A percentile compares a stretch with the other conserved stretches of the same genome.
Evolutionary conservation across 306 rosid species (phyloP).

Genomic region (Carpinus fangiana): DNA sequence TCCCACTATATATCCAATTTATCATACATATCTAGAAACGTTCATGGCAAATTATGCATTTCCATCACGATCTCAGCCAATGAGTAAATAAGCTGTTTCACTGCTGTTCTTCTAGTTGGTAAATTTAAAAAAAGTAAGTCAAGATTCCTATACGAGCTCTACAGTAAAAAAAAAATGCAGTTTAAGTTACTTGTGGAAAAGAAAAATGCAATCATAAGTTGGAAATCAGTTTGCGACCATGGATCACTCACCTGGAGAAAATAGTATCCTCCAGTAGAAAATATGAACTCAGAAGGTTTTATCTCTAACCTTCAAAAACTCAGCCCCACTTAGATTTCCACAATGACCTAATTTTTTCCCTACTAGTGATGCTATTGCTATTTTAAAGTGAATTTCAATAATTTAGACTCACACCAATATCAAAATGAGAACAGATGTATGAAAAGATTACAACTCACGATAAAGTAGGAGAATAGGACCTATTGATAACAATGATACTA

Average conservation of each 20-base stretch:
- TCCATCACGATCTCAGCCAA: neutral
- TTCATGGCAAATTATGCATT: neutral
- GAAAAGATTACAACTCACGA: neutral
- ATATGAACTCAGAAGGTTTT: neutral
- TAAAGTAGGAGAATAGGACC: neutral
- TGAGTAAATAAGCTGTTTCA: neutral
- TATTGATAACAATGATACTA: no score
- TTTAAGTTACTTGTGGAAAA: neutral
- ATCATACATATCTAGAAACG: neutral
- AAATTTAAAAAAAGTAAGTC: neutral
- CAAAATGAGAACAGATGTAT: neutral
- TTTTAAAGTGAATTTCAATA: neutral
- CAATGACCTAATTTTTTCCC: neutral
- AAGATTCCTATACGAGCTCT: neutral
- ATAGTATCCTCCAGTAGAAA: neutral
- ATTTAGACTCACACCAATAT: neutral
- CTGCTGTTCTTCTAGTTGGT: neutral
- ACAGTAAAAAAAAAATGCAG: neutral
- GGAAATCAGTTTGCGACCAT: neutral
- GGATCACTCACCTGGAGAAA: neutral
- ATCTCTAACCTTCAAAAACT: neutral
- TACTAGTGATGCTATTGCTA: neutral
- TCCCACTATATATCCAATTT: neutral
- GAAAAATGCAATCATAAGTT: neutral
- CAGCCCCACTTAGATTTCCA: neutral